Conservation (phyloP, 768 basidiomycete species). For the Rhizopogon vulgaris region DNA sequence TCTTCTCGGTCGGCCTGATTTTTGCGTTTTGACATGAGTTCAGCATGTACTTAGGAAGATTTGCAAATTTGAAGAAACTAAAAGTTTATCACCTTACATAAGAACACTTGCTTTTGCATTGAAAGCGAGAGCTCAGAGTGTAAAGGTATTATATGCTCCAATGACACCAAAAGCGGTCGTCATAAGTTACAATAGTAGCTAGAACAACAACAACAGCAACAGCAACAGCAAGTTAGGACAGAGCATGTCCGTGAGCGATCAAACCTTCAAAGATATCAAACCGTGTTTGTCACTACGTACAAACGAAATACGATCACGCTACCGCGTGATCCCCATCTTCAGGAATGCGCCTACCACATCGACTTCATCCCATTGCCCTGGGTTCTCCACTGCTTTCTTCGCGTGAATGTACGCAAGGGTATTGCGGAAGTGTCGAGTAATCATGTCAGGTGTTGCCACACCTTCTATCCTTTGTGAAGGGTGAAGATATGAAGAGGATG, state of each 20-base stretch:
- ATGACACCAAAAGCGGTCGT: neutral
- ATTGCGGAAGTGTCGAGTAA: conserved; percentile 88
- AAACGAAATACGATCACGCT: conserved; percentile 11
- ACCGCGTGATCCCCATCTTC: conserved; percentile 80
- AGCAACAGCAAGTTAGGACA: neutral
- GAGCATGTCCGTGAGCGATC: neutral
- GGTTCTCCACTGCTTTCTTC: conserved; percentile 45
- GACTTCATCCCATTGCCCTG: conserved; percentile 72
- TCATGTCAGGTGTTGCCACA: conserved; percentile 90
- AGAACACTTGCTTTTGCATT: neutral
- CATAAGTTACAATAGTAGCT: neutral
- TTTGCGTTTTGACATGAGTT: conserved; percentile 50
- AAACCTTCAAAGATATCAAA: neutral
- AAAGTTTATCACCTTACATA: neutral
- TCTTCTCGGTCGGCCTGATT: conserved; percentile 30
- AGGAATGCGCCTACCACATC: conserved; percentile 82
- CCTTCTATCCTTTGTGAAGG: conserved; percentile 89
- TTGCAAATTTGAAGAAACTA: too few species aligned
- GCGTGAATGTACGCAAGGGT: conserved; percentile 77
- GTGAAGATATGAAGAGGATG: conserved; percentile 55
- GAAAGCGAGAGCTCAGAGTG: too few species aligned
- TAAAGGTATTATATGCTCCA: neutral
- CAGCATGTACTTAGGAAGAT: neutral
- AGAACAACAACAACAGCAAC: neutral
- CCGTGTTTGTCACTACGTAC: neutral